Base-by-base conservation (phyloP, 2,329 filamentous ascomycete genomes). In the Monilinia aucupariae region DNA sequence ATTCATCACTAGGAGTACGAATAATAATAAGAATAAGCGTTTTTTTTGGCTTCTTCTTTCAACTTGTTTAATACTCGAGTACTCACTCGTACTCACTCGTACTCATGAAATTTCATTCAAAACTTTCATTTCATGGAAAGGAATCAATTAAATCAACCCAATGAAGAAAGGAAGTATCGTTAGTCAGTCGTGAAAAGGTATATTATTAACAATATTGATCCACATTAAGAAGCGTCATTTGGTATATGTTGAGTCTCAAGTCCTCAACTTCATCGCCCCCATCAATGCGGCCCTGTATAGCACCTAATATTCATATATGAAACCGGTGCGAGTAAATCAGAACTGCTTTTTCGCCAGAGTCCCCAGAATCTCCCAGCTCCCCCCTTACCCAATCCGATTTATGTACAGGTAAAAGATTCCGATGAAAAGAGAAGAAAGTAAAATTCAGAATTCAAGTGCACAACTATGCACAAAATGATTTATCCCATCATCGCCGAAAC, bases 181-280 rank as follows among this genome's bases (percentile, higher is more conserved):
- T n/a, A 30, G 27, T 30, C 27, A 30, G 27, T 30, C 27, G 27
- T 30, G 6, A 30, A 22, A 58, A 39, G 10, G 43, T 27, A 27
- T 59, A 37, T 59, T 32, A 45, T 55, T 59, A 59, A 59, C 56
- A 59, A 59, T 51, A 50, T 50, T 10, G n/a, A 27, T 37, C 17
- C 13, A 6, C 32, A n/a, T 8, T 22, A 34, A 45, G 20, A 22
- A 47, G 13, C 30, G 10, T 8, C 30, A 52, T 22, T 12, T 22
- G 30, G 41, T 47, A 47, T 39, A 8, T 45, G 4, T 22, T 25
- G 20, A 15, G 2, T 4, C 30, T 32, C 1, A n/a, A 22, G 20
- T 51, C 30, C 30, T 56, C n/a, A 2, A 20, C 8, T 34, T 20
- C 27, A 12, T 43, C 39, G 27, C n/a, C 22, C 20, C 30, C 41